Evolutionary conservation across 1,284 basidiomycete species (phyloP).

Genomic region (Somion occarium): DNA sequence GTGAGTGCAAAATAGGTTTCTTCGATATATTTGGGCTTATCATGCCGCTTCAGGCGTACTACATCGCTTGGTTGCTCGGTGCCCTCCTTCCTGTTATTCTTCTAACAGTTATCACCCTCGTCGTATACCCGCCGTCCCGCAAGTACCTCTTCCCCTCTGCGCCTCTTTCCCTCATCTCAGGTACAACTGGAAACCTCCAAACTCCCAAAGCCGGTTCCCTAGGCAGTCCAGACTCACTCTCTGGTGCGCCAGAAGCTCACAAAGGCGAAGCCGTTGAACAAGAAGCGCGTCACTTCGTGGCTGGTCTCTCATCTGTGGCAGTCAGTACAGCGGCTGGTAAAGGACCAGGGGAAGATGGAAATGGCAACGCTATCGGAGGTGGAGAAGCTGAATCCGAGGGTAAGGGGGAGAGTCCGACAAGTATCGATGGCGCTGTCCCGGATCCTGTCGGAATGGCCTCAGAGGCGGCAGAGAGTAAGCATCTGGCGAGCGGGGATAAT

Average conservation of each 20-base stretch:
- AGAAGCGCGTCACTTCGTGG: constrained; percentile 37
- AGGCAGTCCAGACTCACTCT: constrained; percentile 25
- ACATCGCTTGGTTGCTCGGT: constrained; percentile 37
- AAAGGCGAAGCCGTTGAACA: constrained; percentile 40
- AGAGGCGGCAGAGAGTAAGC: constrained; percentile 25
- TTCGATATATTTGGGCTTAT: too few relatives aligned
- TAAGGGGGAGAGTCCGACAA: constrained; percentile 11
- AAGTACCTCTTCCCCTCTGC: constrained; percentile 46
- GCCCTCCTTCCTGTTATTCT: constrained; percentile 34
- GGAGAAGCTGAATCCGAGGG: constrained; percentile 20
- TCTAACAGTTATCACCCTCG: constrained; percentile 34
- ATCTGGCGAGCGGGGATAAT: constrained; percentile 30
- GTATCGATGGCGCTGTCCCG: constrained; percentile 22
- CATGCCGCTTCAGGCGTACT: constrained; percentile 35
- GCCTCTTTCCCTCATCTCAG: constrained; percentile 32
- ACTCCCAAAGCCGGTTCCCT: constrained; percentile 24
- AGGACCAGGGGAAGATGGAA: constrained; percentile 20
- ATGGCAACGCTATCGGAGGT: constrained; percentile 18
- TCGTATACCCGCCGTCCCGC: constrained; percentile 40
- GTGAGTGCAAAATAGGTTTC: constrained; percentile 20
- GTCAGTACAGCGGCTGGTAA: constrained; percentile 36
- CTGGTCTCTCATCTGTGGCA: constrained; percentile 31
- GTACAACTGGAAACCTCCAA: constrained; percentile 23
- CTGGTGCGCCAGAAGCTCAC: constrained; percentile 32
- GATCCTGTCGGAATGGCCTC: constrained; percentile 29